Evolutionary conservation across 73 alveolate genomes (phyloP).

Genomic region (Uronychia setigera): DNA sequence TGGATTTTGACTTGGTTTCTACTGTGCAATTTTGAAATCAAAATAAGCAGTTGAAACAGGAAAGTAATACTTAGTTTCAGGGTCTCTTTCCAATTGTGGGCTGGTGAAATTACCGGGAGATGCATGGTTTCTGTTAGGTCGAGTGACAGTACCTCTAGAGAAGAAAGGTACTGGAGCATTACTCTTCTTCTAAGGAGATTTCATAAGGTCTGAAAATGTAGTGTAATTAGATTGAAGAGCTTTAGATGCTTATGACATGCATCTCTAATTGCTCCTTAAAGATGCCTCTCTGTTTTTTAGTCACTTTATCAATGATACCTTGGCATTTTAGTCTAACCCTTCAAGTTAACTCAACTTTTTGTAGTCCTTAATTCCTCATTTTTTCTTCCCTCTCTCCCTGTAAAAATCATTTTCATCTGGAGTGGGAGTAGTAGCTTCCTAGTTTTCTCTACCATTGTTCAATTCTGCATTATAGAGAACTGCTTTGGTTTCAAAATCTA

Average conservation of each 20-base stretch:
- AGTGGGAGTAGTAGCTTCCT: no score
- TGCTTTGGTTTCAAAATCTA: not conserved
- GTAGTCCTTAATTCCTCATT: no score
- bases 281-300: not conserved
- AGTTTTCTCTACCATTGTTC: no score
- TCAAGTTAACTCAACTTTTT: no score
- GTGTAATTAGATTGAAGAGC: no score
- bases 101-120: no score
- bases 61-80: not conserved
- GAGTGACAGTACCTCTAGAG: not conserved
- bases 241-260: not conserved
- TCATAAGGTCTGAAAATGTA: no score
- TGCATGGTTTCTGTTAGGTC: no score
- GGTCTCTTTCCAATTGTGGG: no score
- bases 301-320: not conserved
- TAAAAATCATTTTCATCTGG: no score
- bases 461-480: not conserved
- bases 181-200: no score
- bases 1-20: not conserved
- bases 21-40: not conserved
- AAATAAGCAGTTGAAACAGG: not conserved
- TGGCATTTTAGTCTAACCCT: not conserved
- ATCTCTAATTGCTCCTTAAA: not conserved
- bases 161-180: not conserved
- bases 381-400: no score